phyloP scores from a whole-genome alignment of 73 alveolate species.

The Strombidium stylifer region DNA sequence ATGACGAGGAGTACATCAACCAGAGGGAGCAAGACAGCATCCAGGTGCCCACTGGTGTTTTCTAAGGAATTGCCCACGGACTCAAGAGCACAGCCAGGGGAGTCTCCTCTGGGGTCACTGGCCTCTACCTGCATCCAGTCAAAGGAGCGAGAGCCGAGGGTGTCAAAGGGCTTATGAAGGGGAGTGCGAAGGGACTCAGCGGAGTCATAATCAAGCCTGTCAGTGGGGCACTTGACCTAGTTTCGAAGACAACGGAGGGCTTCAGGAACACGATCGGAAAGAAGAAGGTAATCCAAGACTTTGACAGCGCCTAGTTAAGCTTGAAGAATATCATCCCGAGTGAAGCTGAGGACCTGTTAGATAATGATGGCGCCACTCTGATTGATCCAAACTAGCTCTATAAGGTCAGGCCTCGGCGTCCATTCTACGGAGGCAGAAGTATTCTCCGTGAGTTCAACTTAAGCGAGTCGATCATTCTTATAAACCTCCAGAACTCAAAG shows the following conservation, averaged over 20 bases:
- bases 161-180: conserved; percentile 87
- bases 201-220: conserved; percentile 92
- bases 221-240: conserved; percentile 86
- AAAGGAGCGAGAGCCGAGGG: conserved; percentile 80
- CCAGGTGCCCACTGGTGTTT: conserved; percentile 89
- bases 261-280: conserved; percentile 91
- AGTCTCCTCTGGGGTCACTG: conserved; percentile 84
- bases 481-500: no score
- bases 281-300: conserved; percentile 81
- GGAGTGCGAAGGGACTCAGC: conserved; percentile 85
- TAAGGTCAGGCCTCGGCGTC: background rate
- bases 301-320: conserved; percentile 67
- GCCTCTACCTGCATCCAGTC: conserved; percentile 87
- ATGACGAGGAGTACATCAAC: conserved; percentile 90
- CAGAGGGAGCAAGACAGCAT: conserved; percentile 85
- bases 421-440: no score
- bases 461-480: no score
- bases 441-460: no score
- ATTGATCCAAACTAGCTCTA: background rate
- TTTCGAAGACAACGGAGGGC: conserved; percentile 98
- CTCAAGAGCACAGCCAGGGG: conserved; percentile 58
- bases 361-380: background rate
- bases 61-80: conserved; percentile 94
- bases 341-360: conserved; percentile 59
- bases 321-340: conserved; percentile 89